A percentile compares a stretch with the other conserved stretches of the same genome.
phyloP scores from a whole-genome alignment of 2,329 filamentous ascomycete genomes.

The Phialemonium atrogriseum region DNA sequence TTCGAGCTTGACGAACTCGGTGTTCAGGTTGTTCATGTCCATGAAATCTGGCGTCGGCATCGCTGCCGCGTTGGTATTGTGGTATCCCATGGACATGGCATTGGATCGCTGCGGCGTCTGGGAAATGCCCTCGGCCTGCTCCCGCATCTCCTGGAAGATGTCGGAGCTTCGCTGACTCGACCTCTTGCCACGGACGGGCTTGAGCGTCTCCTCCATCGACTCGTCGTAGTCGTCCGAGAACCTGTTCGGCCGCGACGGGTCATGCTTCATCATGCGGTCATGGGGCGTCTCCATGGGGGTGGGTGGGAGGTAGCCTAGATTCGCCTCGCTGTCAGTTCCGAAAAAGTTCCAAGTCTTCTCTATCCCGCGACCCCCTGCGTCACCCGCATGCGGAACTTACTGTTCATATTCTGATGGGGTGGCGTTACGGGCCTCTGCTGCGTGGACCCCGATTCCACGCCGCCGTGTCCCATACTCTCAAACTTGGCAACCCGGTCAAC shows the following conservation, averaged over 20 bases:
- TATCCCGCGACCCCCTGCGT: too few relatives aligned
- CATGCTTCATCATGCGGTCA: conserved; percentile 33
- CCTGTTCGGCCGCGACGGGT: conserved; percentile 29
- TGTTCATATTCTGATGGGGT: conserved; percentile 46
- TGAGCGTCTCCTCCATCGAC: conserved; percentile 59
- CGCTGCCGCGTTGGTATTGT: conserved; percentile 42
- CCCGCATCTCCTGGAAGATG: conserved; percentile 51
- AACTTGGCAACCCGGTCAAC: conserved; percentile 52
- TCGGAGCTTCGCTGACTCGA: conserved; percentile 35
- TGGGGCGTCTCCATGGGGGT: conserved; percentile 60
- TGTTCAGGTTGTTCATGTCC: conserved; percentile 28
- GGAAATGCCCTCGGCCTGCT: conserved; percentile 42
- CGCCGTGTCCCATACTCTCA: conserved; percentile 37
- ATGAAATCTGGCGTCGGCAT: conserved; percentile 51
- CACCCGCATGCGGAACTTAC: conserved; percentile 47
- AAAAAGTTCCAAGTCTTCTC: too few relatives aligned
- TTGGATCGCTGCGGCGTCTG: conserved; percentile 49
- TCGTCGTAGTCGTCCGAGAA: conserved; percentile 56
- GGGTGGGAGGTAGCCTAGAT: conserved; percentile 54
- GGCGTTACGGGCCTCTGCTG: conserved; percentile 54
- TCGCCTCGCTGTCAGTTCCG: conserved; percentile 12
- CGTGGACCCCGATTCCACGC: neutral
- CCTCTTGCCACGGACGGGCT: conserved; percentile 34
- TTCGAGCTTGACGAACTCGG: conserved; percentile 26
- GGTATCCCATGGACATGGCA: conserved; percentile 29